Percentiles rank a stretch among this genome's conserved stretches.
phyloP scores from a whole-genome alignment of 2,329 filamentous ascomycete genomes.

The Lecanicillium sp. region DNA sequence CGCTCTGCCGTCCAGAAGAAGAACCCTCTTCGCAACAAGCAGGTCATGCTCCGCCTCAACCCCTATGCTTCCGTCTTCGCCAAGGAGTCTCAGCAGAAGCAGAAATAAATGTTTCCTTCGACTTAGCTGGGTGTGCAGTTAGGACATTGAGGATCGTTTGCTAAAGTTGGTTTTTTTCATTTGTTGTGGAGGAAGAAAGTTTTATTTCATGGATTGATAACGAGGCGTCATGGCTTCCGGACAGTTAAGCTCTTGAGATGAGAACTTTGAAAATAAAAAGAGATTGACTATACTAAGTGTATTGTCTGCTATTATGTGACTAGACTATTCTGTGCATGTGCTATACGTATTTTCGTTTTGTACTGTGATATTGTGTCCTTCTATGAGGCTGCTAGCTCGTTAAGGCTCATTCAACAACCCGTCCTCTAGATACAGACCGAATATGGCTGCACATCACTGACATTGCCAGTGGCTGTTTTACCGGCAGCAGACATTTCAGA shows the following conservation, averaged over 20 bases:
- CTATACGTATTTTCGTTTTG: too few relatives aligned
- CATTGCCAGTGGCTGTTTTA: conserved; percentile 5
- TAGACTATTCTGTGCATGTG: too few relatives aligned
- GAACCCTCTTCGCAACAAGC: conserved; percentile 99
- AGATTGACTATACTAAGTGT: conserved; percentile 14
- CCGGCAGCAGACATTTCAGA: conserved; percentile 20
- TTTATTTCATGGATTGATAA: conserved; percentile 23
- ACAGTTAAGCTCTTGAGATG: conserved; percentile 25
- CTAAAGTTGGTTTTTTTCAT: background rate
- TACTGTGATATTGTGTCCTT: too few relatives aligned
- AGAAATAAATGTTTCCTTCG: conserved; percentile 22
- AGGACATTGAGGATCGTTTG: conserved; percentile 11
- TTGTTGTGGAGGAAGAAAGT: too few relatives aligned
- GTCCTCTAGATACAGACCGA: too few relatives aligned
- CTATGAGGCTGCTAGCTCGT: too few relatives aligned
- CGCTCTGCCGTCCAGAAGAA: conserved; percentile 94
- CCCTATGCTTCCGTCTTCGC: conserved; percentile 89
- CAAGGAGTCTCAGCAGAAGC: conserved; percentile 50
- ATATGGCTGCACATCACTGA: too few relatives aligned
- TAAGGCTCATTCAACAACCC: too few relatives aligned
- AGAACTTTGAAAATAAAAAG: conserved; percentile 15
- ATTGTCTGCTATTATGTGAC: too few relatives aligned
- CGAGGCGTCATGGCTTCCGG: conserved; percentile 30
- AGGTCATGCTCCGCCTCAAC: conserved; percentile 97
- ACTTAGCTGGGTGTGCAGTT: conserved; percentile 32